phyloP scores from a whole-genome alignment of 345 rosid genomes.

The Gossypium sturtianum region DNA sequence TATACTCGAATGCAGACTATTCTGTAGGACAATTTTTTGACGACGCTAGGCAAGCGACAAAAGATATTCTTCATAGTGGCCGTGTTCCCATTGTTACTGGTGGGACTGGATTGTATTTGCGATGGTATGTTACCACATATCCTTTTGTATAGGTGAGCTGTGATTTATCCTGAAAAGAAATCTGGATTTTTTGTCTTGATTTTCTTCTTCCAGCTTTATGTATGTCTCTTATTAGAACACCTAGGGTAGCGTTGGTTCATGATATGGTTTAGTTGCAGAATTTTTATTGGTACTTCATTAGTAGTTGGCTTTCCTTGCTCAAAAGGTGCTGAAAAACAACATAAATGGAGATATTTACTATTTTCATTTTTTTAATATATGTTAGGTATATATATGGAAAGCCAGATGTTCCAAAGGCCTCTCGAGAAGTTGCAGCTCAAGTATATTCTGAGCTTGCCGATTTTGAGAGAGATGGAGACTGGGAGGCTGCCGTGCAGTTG shows the following conservation, averaged over 20 bases:
- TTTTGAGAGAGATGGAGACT: conserved; percentile 48
- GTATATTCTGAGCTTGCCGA: conserved; percentile 52
- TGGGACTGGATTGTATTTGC: conserved; percentile 87
- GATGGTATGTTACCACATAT: conserved; percentile 56
- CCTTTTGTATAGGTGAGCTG: conserved; percentile 13
- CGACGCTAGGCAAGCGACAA: conserved; percentile 72
- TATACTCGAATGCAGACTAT: conserved; percentile 47
- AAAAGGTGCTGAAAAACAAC: not conserved
- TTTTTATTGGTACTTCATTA: not conserved
- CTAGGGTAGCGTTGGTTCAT: not conserved
- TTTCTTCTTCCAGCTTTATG: not conserved
- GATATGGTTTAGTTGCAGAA: conserved; percentile 5
- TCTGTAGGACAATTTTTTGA: conserved; percentile 73
- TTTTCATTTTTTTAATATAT: not conserved
- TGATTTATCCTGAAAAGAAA: not conserved
- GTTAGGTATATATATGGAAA: conserved; percentile 82
- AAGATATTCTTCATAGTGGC: conserved; percentile 49
- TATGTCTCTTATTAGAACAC: not conserved
- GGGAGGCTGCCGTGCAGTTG: conserved; percentile 83
- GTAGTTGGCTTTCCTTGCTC: not conserved
- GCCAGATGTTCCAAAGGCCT: conserved; percentile 85
- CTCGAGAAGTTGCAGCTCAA: conserved; percentile 59
- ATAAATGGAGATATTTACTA: not conserved
- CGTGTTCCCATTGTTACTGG: conserved; percentile 81
- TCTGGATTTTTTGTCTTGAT: not conserved